These are phyloP conservation scores for Eremomyces bilateralis DNA, from an alignment of 495 filamentous ascomycete species.

Conservation along the genomic window DNA sequence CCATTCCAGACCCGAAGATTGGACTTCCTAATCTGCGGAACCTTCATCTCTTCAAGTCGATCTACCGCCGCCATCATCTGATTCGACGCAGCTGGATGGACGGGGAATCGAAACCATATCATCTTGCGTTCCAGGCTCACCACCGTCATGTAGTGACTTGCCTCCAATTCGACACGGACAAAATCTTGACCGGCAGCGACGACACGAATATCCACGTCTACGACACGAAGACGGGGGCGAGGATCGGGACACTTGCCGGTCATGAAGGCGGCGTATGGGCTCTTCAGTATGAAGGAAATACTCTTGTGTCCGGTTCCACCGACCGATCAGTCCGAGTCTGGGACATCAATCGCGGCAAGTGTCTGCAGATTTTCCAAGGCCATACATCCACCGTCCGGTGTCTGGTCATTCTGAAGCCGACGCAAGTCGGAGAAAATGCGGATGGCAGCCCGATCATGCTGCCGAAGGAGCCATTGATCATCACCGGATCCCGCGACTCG, in stretches of 20 bases:
- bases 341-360: constrained; percentile 82
- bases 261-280: constrained; percentile 98
- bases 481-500: constrained; percentile 91
- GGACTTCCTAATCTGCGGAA: constrained; percentile 58
- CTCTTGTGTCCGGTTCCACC: constrained; percentile 85
- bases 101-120: constrained; percentile 63
- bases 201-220: constrained; percentile 98
- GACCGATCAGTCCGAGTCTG: constrained; percentile 91
- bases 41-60: constrained; percentile 85
- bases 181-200: constrained; percentile 93
- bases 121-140: constrained; percentile 90
- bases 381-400: constrained; percentile 96
- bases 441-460: constrained; percentile 68
- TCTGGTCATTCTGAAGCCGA: constrained; percentile 81
- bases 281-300: constrained; percentile 87
- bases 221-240: constrained; percentile 80
- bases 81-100: constrained; percentile 83
- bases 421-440: constrained; percentile 43
- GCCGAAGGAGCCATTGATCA: constrained; percentile 83
- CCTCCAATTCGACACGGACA: constrained; percentile 91
- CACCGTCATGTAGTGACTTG: constrained; percentile 94
- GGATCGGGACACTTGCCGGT: constrained; percentile 62
- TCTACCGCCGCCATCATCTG: constrained; percentile 78
- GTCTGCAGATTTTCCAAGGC: constrained; percentile 88
- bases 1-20: constrained; percentile 60